phyloP scores from a whole-genome alignment of 495 filamentous ascomycete genomes.

The Aspergillus cavernicola region DNA sequence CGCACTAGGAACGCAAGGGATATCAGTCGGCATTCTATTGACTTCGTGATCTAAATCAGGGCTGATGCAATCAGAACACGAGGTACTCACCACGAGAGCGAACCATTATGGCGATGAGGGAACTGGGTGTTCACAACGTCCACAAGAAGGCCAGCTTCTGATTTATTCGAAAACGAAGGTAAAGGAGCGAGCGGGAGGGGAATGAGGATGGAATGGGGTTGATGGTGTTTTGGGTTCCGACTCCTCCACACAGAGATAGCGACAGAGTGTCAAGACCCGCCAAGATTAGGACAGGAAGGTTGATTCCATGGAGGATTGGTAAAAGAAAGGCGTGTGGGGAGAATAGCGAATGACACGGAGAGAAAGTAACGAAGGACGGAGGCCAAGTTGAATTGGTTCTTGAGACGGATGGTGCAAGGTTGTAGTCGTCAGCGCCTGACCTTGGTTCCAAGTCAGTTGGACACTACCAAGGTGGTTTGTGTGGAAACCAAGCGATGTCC shows the following conservation, averaged over 20 bases:
- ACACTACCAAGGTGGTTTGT: slow-evolving; percentile 8
- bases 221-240: slow-evolving; percentile 8
- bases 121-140: background rate
- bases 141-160: slow-evolving; percentile 14
- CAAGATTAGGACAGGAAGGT: slow-evolving; percentile 15
- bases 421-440: slow-evolving; percentile 21
- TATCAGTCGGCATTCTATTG: slow-evolving; percentile 4
- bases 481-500: too few species aligned
- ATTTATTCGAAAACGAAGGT: slow-evolving; percentile 1
- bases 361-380: slow-evolving; percentile 5
- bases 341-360: slow-evolving; percentile 13
- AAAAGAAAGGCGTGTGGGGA: background rate
- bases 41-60: too few species aligned
- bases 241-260: slow-evolving; percentile 21
- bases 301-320: slow-evolving; percentile 13
- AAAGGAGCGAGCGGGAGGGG: background rate
- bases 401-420: slow-evolving; percentile 11
- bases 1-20: slow-evolving; percentile 49
- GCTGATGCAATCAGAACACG: slow-evolving; percentile 7
- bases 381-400: slow-evolving; percentile 5
- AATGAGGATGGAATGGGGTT: background rate
- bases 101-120: slow-evolving; percentile 30
- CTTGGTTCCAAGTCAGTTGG: slow-evolving; percentile 15
- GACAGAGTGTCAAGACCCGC: slow-evolving; percentile 18
- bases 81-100: slow-evolving; percentile 42